A percentile compares a stretch with the other conserved stretches of the same genome.
Evolutionary conservation across 73 alveolate genomes (phyloP).

Genomic region (Stentor coeruleus): DNA sequence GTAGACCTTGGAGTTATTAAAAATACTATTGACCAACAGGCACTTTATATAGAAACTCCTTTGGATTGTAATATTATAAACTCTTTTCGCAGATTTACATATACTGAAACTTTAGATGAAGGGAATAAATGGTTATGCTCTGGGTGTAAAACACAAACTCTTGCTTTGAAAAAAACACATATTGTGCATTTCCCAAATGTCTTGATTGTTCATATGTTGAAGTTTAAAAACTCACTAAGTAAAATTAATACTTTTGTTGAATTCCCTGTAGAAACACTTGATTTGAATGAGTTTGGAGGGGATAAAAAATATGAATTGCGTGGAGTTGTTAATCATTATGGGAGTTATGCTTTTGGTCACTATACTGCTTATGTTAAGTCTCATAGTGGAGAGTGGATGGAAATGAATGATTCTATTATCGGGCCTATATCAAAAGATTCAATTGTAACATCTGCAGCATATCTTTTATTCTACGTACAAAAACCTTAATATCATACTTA

Average conservation of each 20-base stretch:
- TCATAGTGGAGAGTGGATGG: constrained; percentile 49
- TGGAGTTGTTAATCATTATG: constrained; percentile 88
- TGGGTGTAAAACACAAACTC: constrained; percentile 78
- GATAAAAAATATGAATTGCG: constrained; percentile 63
- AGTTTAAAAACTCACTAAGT: constrained; percentile 64
- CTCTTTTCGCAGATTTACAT: background rate
- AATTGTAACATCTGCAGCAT: background rate
- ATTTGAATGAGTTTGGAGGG: constrained; percentile 45
- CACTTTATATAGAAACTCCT: background rate
- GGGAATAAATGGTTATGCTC: constrained; percentile 92
- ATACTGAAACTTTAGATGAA: constrained; percentile 76
- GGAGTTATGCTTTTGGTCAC: constrained; percentile 89
- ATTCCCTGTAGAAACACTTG: constrained; percentile 66
- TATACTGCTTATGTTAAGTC: constrained; percentile 89
- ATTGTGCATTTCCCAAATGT: constrained; percentile 77
- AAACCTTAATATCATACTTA: too few species aligned
- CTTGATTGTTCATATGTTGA: constrained; percentile 69
- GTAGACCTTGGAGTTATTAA: too few species aligned
- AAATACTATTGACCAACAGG: background rate
- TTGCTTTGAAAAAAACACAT: constrained; percentile 76
- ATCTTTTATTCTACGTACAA: too few species aligned
- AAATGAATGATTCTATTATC: constrained; percentile 50
- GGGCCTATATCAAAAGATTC: background rate
- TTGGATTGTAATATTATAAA: background rate
- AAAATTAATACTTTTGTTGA: constrained; percentile 50